These are phyloP conservation scores for Porcisia hertigi DNA, from an alignment of 208 protist genomes.

Conservation along the genomic window DNA sequence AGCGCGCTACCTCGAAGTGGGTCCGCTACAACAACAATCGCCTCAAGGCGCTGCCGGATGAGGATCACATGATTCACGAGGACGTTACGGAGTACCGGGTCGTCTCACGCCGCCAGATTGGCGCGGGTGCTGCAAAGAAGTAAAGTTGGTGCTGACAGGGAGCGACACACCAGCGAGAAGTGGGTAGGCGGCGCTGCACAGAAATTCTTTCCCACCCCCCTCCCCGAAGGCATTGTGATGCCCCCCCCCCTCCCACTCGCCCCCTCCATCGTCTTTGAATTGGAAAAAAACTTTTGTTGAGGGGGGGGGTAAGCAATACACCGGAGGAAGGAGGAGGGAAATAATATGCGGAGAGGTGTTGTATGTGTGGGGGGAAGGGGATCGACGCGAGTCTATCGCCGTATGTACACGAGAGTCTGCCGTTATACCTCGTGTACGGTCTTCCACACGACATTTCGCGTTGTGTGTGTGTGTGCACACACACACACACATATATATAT, in stretches of 20 bases:
- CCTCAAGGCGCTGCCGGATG: conserved; percentile 67
- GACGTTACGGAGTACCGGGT: conserved; percentile 76
- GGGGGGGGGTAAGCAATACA: neutral
- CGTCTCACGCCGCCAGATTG: conserved; percentile 40
- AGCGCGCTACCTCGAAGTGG: conserved; percentile 71
- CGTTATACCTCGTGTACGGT: too few relatives aligned
- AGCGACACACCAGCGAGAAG: neutral
- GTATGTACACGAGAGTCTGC: too few relatives aligned
- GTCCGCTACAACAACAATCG: conserved; percentile 64
- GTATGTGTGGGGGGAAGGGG: too few relatives aligned
- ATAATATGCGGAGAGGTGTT: too few relatives aligned
- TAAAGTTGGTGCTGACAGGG: neutral
- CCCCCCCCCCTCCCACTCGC: too few relatives aligned
- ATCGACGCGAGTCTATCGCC: too few relatives aligned
- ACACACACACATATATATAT: too few relatives aligned
- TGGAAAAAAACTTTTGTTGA: neutral
- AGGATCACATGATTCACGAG: conserved; percentile 71
- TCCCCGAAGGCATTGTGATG: too few relatives aligned
- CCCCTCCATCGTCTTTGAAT: too few relatives aligned
- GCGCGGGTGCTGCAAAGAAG: conserved; percentile 6
- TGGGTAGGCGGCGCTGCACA: neutral
- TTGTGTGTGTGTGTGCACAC: too few relatives aligned
- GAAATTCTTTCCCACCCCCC: neutral
- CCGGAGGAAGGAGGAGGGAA: neutral
- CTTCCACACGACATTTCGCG: too few relatives aligned